Conservation (phyloP, 83 land plant genomes). For the Diphasiastrum complanatum region DNA sequence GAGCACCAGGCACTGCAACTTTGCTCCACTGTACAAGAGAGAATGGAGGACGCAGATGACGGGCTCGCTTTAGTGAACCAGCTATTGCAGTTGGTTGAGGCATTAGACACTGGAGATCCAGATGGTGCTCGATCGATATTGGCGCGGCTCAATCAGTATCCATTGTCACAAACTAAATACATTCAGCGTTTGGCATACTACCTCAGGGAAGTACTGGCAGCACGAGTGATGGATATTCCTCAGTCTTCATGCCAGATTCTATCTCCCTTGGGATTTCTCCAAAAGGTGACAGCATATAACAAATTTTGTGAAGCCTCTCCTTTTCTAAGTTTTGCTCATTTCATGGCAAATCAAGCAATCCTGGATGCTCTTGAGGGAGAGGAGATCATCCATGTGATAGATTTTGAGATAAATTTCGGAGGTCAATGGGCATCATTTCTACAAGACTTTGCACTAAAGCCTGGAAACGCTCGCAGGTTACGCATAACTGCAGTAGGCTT, state of each 20-base stretch:
- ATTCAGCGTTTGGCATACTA: constrained; percentile 15
- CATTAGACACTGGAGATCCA: constrained; percentile 2
- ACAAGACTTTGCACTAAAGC: constrained; percentile 2
- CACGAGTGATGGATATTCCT: constrained; percentile 4
- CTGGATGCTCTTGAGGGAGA: constrained; percentile 9
- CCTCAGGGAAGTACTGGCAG: constrained; percentile 15
- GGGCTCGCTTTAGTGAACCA: constrained; percentile 7
- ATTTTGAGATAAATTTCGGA: constrained; percentile 1
- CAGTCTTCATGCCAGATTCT: no score
- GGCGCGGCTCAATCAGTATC: constrained; percentile 20
- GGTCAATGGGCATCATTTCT: constrained; percentile 9
- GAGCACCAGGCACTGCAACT: background rate
- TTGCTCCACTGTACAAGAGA: no score
- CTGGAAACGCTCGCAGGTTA: background rate
- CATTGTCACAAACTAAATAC: constrained; percentile 10
- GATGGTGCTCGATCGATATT: constrained; percentile 12
- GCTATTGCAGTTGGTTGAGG: constrained; percentile 7
- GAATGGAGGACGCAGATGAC: no score
- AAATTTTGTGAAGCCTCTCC: no score
- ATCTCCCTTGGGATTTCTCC: no score
- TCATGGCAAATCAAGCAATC: constrained; percentile 10
- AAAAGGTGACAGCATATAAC: no score
- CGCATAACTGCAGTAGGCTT: background rate
- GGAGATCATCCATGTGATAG: constrained; percentile 5
- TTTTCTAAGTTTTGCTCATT: no score